Conservation (phyloP, 1,284 basidiomycete genomes). For the Cryptococcus amylolentus region DNA sequence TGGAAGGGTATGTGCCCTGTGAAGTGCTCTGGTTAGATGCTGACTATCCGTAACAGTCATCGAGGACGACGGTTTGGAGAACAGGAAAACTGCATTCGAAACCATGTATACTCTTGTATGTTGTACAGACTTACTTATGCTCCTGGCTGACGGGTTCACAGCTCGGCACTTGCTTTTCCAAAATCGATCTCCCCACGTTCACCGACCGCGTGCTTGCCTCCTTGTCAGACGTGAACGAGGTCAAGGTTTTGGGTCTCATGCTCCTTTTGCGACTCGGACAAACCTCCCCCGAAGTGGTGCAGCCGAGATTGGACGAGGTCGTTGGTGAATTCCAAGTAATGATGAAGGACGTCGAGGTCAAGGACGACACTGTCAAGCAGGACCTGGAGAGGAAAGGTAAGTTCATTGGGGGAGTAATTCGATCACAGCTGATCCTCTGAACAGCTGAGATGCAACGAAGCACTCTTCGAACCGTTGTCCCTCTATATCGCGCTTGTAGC, state of each 20-base stretch:
- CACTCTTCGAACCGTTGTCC: conserved; percentile 77
- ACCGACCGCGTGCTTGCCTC: conserved; percentile 76
- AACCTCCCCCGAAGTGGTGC: conserved; percentile 73
- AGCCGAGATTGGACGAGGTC: conserved; percentile 81
- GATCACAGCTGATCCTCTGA: conserved; percentile 1
- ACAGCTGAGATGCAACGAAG: conserved; percentile 80
- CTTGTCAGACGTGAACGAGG: conserved; percentile 87
- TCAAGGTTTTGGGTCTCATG: conserved; percentile 95
- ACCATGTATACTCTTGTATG: conserved; percentile 86
- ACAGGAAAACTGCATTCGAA: conserved; percentile 88
- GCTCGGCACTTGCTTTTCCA: conserved; percentile 67
- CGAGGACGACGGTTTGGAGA: conserved; percentile 49
- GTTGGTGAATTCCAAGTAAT: conserved; percentile 76
- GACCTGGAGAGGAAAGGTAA: conserved; percentile 79
- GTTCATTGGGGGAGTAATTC: conserved; percentile 2
- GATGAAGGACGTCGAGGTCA: conserved; percentile 85
- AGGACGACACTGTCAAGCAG: conserved; percentile 94
- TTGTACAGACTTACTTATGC: conserved; percentile 5
- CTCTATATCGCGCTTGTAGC: conserved; percentile 63
- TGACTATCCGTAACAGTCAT: conserved; percentile 24
- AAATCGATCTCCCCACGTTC: conserved; percentile 81
- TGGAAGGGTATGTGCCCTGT: conserved; percentile 65
- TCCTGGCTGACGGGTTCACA: conserved; percentile 4
- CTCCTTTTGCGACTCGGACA: conserved; percentile 87
- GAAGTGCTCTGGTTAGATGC: background rate